Percentiles rank a stretch among this genome's conserved stretches.
Evolutionary conservation across 441 rosid genomes (phyloP).

Genomic region (Pelargonium cotyledonis): DNA sequence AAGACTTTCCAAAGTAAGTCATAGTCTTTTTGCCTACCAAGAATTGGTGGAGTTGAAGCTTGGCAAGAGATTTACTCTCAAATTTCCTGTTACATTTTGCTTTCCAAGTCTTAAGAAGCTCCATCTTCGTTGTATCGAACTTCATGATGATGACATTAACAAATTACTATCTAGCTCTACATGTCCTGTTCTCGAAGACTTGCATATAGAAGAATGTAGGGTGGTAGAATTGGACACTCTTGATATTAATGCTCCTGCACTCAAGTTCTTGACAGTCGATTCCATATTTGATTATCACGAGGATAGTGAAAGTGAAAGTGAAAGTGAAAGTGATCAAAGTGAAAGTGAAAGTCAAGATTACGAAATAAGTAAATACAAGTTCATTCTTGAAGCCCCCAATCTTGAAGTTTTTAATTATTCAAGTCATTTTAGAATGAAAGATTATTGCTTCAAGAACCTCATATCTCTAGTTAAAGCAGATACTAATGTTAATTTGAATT

Average conservation of each 20-base stretch:
- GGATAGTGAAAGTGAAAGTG: too few species aligned
- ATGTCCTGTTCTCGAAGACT: not conserved
- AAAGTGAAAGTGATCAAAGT: too few species aligned
- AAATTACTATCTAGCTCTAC: not conserved
- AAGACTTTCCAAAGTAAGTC: not conserved
- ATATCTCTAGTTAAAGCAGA: not conserved
- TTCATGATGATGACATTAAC: too few species aligned
- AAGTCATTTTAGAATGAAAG: not conserved
- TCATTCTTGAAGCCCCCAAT: not conserved
- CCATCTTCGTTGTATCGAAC: not conserved
- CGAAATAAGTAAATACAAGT: not conserved
- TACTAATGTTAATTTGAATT: not conserved
- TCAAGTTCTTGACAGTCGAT: not conserved
- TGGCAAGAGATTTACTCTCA: not conserved
- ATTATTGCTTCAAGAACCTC: not conserved
- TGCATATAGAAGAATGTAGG: not conserved
- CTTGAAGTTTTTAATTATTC: not conserved
- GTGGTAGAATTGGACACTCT: not conserved
- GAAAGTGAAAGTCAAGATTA: too few species aligned
- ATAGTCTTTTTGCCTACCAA: not conserved
- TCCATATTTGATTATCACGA: too few species aligned
- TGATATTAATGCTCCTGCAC: not conserved
- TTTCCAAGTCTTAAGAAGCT: not conserved
- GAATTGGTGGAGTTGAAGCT: not conserved
- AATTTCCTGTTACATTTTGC: not conserved